A percentile compares a stretch with the other conserved stretches of the same genome.
These are phyloP conservation scores for Sherardia arvensis DNA, from an alignment of 257 asterid species.

Conservation along the genomic window DNA sequence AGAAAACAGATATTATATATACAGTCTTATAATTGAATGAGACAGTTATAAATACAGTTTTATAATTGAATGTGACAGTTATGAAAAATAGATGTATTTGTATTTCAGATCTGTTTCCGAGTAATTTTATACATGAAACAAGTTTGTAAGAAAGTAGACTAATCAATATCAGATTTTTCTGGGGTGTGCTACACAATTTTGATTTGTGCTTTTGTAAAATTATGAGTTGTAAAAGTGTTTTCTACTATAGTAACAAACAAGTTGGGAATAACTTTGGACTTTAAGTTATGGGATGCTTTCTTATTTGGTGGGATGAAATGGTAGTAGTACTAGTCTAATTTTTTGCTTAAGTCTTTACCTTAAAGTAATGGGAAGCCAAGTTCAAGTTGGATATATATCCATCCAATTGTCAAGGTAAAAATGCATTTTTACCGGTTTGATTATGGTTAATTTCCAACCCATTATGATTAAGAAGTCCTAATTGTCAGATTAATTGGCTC, in stretches of 20 bases:
- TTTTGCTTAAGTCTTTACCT: slow-evolving; percentile 4
- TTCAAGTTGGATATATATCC: not conserved
- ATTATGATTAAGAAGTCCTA: not conserved
- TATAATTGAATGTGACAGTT: too few relatives aligned
- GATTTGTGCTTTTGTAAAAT: not conserved
- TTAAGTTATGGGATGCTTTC: slow-evolving; percentile 25
- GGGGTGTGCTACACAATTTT: not conserved
- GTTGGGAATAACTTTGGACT: slow-evolving; percentile 6
- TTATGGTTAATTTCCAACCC: not conserved
- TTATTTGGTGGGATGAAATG: not conserved
- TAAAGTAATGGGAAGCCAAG: slow-evolving; percentile 23
- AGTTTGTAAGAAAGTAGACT: too few relatives aligned
- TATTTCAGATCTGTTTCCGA: too few relatives aligned
- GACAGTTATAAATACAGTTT: too few relatives aligned
- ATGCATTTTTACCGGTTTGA: not conserved
- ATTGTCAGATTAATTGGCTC: not conserved
- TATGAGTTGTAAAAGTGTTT: slow-evolving; percentile 9
- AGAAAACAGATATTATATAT: too few relatives aligned
- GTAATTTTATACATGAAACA: too few relatives aligned
- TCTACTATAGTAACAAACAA: not conserved
- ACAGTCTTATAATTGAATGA: too few relatives aligned
- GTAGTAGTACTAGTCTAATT: slow-evolving; percentile 5
- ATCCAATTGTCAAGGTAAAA: slow-evolving; percentile 6
- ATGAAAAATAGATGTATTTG: too few relatives aligned
- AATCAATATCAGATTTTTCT: too few relatives aligned